phyloP scores from a whole-genome alignment of 345 rosid species.

The Chamaenerion angustifolium region DNA sequence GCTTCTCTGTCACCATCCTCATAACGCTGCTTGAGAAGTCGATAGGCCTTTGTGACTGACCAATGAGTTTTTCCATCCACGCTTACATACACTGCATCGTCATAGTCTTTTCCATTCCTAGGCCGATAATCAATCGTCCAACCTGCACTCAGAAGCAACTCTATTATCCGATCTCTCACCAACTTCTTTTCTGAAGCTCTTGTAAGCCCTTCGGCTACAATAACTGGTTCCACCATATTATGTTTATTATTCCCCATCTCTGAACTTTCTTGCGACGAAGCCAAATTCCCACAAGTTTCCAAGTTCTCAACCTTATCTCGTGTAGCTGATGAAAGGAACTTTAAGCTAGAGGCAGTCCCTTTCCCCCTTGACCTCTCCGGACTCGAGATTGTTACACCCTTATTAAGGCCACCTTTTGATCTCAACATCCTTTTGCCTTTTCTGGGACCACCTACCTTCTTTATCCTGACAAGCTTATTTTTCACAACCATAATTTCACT shows the following conservation, averaged over 20 bases:
- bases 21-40: conserved; percentile 33
- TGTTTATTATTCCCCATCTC: conserved; percentile 1
- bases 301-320: conserved; percentile 9
- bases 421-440: conserved; percentile 12
- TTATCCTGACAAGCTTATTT: conserved; percentile 8
- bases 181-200: conserved; percentile 28
- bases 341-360: conserved; percentile 11
- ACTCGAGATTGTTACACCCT: conserved; percentile 9
- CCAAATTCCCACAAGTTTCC: conserved; percentile 5
- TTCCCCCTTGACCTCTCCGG: conserved; percentile 4
- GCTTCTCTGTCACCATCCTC: conserved; percentile 25
- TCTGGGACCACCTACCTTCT: conserved; percentile 14
- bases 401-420: conserved; percentile 11
- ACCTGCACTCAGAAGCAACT: conserved; percentile 64
- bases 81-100: conserved; percentile 83
- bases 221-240: neutral
- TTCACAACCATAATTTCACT: conserved; percentile 13
- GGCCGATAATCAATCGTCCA: conserved; percentile 83
- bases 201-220: conserved; percentile 11
- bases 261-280: conserved; percentile 5
- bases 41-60: conserved; percentile 87
- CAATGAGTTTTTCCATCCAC: conserved; percentile 89
- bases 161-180: conserved; percentile 56
- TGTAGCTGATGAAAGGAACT: conserved; percentile 11
- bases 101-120: conserved; percentile 38